Evolutionary conservation across 768 basidiomycete genomes (phyloP).

Genomic region (Pholiota microspora): DNA sequence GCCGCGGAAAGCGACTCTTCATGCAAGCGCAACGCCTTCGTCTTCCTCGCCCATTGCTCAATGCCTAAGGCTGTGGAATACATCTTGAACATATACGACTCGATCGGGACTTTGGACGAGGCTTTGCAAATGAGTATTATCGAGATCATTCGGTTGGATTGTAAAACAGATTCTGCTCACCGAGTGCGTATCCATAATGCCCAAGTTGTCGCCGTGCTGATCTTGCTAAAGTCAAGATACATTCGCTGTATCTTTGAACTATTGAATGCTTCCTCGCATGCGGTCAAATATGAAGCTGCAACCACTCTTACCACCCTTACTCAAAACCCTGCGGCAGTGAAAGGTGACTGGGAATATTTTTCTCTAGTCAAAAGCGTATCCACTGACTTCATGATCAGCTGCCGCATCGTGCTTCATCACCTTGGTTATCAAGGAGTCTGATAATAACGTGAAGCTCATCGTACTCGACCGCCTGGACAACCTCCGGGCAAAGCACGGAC

Average conservation of each 20-base stretch:
- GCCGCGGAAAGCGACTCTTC: constrained; percentile 94
- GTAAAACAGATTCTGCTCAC: constrained; percentile 79
- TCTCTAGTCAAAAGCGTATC: neutral
- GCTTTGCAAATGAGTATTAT: constrained; percentile 94
- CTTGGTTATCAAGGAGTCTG: constrained; percentile 91
- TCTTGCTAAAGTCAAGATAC: constrained; percentile 71
- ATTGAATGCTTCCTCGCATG: constrained; percentile 83
- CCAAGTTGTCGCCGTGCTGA: too few species aligned
- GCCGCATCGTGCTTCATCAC: constrained; percentile 87
- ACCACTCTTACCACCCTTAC: constrained; percentile 92
- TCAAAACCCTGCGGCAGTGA: constrained; percentile 93
- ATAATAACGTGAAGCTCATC: constrained; percentile 98
- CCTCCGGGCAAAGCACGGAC: constrained; percentile 82
- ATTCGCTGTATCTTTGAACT: constrained; percentile 93
- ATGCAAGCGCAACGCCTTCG: constrained; percentile 96
- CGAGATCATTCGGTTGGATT: constrained; percentile 89
- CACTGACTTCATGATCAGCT: constrained; percentile 43
- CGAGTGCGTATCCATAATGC: constrained; percentile 49
- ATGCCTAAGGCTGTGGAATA: constrained; percentile 93
- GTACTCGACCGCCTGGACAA: constrained; percentile 88
- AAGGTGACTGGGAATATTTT: constrained; percentile 51
- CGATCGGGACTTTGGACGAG: constrained; percentile 82
- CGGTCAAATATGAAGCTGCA: constrained; percentile 97
- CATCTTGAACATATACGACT: constrained; percentile 81
- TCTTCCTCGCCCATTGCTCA: constrained; percentile 83